A percentile compares a stretch with the other conserved stretches of the same genome.
Evolutionary conservation across 345 rosid species (phyloP).

Genomic region (Eucalyptus lansdowneana): DNA sequence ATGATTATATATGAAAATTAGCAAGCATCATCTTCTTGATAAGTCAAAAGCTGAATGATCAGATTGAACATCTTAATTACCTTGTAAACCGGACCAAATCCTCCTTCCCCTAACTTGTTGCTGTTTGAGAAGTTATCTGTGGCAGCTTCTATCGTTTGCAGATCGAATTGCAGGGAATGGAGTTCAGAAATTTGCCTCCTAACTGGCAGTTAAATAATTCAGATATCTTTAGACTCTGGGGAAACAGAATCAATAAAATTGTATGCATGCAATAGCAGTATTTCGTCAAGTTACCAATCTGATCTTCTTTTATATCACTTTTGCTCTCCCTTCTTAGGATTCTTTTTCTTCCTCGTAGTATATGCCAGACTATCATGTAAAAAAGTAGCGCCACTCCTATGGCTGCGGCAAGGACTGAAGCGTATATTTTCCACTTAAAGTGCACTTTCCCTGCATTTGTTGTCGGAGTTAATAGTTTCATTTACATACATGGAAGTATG

Average conservation of each 20-base stretch:
- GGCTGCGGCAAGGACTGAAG: not conserved
- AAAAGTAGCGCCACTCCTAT: not conserved
- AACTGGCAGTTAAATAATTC: not conserved
- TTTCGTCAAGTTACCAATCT: not conserved
- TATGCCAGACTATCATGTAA: not conserved
- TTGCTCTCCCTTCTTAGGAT: not conserved
- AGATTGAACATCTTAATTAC: not conserved
- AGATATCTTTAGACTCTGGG: not conserved
- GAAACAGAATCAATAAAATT: not conserved
- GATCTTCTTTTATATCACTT: not conserved
- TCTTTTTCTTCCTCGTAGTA: not conserved
- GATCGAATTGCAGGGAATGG: not conserved
- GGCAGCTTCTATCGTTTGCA: conserved; percentile 3
- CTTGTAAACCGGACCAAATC: not conserved
- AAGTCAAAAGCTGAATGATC: not conserved
- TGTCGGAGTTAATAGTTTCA: not conserved
- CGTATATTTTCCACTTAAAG: not conserved
- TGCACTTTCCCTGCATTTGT: not conserved
- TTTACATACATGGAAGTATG: not conserved
- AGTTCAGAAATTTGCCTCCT: not conserved
- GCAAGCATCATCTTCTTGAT: not conserved
- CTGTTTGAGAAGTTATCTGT: conserved; percentile 9
- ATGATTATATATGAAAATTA: not conserved
- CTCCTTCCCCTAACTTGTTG: conserved; percentile 9
- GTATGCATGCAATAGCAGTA: not conserved